phyloP scores from a whole-genome alignment of 2,329 filamentous ascomycete genomes.

The Sporothrix protearum region DNA sequence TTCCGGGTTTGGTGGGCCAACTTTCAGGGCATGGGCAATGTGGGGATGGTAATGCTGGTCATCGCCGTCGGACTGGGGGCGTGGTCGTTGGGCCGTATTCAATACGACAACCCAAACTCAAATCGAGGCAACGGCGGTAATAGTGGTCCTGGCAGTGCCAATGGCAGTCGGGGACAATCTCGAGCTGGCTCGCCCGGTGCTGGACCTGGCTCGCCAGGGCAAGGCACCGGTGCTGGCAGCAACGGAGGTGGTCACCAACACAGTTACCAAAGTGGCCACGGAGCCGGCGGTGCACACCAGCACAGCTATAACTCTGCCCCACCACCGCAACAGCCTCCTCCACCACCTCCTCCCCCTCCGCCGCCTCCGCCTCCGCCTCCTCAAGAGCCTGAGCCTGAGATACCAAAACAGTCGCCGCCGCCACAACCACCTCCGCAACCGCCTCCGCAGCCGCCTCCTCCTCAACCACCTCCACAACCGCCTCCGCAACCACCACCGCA shows the following conservation, averaged over 20 bases:
- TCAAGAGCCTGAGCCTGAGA: neutral
- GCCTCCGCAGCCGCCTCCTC: neutral
- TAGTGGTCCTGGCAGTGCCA: neutral
- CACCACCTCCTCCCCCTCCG: constrained; percentile 8
- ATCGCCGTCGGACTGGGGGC: constrained; percentile 70
- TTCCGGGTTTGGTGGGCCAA: constrained; percentile 69
- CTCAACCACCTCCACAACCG: neutral
- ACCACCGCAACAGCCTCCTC: constrained; percentile 21
- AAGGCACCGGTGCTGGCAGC: constrained; percentile 30
- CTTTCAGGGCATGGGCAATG: constrained; percentile 67
- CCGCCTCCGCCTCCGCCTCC: constrained; percentile 3
- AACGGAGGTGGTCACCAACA: constrained; percentile 21
- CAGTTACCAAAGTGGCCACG: neutral
- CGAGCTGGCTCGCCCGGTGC: constrained; percentile 28
- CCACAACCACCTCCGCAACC: constrained; percentile 1
- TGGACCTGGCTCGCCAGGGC: constrained; percentile 24
- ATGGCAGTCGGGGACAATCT: constrained; percentile 13
- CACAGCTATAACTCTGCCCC: constrained; percentile 32
- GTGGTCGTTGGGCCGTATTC: constrained; percentile 70
- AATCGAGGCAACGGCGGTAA: neutral
- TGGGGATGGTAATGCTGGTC: constrained; percentile 68
- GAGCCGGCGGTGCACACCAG: constrained; percentile 24
- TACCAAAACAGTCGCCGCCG: constrained; percentile 2
- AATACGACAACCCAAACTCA: constrained; percentile 43
- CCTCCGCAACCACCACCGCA: neutral